Evolutionary conservation across 345 rosid genomes (phyloP).

Genomic region (Camelina sativa): DNA sequence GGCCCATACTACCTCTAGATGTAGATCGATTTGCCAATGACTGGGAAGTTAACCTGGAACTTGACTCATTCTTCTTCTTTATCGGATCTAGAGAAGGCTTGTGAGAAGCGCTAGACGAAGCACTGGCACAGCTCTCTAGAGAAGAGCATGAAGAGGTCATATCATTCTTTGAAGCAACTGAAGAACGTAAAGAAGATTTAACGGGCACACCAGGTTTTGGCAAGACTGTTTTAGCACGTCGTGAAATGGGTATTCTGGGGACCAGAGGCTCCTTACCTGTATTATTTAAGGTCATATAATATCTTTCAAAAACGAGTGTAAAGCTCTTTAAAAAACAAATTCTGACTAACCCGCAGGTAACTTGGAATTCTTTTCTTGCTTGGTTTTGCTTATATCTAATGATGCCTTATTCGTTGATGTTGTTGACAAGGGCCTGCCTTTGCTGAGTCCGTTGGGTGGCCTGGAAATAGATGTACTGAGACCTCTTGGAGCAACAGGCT

Average conservation of each 20-base stretch:
- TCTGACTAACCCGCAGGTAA: conserved; percentile 42
- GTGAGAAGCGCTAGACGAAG: conserved; percentile 59
- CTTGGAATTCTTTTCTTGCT: conserved; percentile 58
- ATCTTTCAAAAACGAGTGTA: not conserved
- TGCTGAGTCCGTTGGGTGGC: conserved; percentile 59
- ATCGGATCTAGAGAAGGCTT: conserved; percentile 48
- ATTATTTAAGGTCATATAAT: conserved; percentile 27
- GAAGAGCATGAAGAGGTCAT: conserved; percentile 69
- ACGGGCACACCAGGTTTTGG: conserved; percentile 55
- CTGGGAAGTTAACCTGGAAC: conserved; percentile 45
- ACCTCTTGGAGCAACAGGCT: conserved; percentile 43
- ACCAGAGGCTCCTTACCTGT: conserved; percentile 56
- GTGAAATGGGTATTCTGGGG: conserved; percentile 45
- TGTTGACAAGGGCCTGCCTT: conserved; percentile 45
- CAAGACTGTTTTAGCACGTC: conserved; percentile 49
- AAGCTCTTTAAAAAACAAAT: not conserved
- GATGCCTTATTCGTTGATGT: conserved; percentile 61
- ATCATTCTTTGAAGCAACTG: conserved; percentile 55
- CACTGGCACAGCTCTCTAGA: conserved; percentile 70
- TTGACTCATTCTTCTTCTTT: conserved; percentile 50
- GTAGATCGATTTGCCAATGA: conserved; percentile 47
- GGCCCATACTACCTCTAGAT: conserved; percentile 51
- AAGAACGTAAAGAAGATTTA: conserved; percentile 54
- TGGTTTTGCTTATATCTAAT: conserved; percentile 52
- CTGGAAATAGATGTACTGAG: conserved; percentile 54